Base-by-base conservation (phyloP, 768 basidiomycete species). In the Termitomyces sp. region DNA sequence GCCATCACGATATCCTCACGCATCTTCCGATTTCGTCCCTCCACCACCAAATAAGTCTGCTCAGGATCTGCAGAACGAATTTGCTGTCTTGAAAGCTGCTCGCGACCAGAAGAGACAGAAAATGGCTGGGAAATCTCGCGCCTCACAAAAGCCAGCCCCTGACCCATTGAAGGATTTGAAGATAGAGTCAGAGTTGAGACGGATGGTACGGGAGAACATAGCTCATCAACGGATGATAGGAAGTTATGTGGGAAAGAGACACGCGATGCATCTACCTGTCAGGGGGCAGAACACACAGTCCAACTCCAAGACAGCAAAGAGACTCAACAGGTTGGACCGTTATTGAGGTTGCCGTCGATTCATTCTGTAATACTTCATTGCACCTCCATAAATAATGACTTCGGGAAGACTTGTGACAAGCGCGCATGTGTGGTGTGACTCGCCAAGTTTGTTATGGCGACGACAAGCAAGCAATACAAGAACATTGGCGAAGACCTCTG, bases 161-260 rank as follows among this genome's bases (percentile, higher is more conserved):
- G 94, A 97, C 69, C 78, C 82, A 0, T 73, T 98, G 61, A 82
- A 82, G 64, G 78, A 81, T 43, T 68, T 98, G 60, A 87, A 84
- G 75, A 88, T 97, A 56, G 96, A 98, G 74, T 82, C 88, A 18
- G 97, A 98, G 69, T 73, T 95, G 65, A 82, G 79, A 68, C 81
- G 89, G 63, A 80, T 86, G 67, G 78, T 95, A 63, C 82, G 85
- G 73, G 92, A 92, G 69, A 94, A 98, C 68, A 95, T 99, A 68
- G 85, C 83, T 5, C 94, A 97, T 73, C 85, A 94, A 71, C 78
- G 92, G 57, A 89, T 89, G 81, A 94, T 98, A 70, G 96, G 96
- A 45, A 93, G 89, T 61, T 95, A 96, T 70, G 84, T 92, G 48
- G 97, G 97, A 47, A 84, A 85, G 76, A 77, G 94, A 70, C 96